A percentile compares a stretch with the other conserved stretches of the same genome.
phyloP scores from a whole-genome alignment of 495 filamentous ascomycete species.

The Aspergillus saccharolyticus region DNA sequence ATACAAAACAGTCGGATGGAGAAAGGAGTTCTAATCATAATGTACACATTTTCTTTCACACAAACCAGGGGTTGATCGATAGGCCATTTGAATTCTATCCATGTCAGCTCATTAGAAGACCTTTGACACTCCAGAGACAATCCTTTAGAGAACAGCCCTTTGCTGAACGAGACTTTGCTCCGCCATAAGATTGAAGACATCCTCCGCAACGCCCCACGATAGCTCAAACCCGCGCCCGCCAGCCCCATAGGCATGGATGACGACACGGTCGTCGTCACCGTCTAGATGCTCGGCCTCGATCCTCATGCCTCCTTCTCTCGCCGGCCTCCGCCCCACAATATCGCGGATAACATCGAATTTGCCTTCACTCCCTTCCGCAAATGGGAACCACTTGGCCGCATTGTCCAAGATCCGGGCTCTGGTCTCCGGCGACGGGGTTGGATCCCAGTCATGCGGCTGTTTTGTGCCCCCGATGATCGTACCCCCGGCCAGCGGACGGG shows the following conservation, averaged over 20 bases:
- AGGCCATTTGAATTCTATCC: too few relatives aligned
- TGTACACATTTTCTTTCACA: not conserved
- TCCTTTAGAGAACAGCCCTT: slow-evolving; percentile 26
- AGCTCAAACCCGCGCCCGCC: slow-evolving; percentile 55
- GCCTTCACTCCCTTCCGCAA: slow-evolving; percentile 29
- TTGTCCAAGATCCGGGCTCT: slow-evolving; percentile 43
- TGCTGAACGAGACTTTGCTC: slow-evolving; percentile 24
- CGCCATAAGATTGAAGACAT: slow-evolving; percentile 30
- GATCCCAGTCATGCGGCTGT: slow-evolving; percentile 52
- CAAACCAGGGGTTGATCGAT: not conserved
- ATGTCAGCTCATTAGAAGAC: too few relatives aligned
- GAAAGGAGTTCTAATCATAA: not conserved
- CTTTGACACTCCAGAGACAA: not conserved
- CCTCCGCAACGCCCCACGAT: slow-evolving; percentile 40
- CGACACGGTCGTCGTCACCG: slow-evolving; percentile 12
- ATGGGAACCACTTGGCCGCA: slow-evolving; percentile 42
- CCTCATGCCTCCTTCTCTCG: slow-evolving; percentile 40
- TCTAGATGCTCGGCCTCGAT: slow-evolving; percentile 35
- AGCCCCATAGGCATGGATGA: slow-evolving; percentile 61
- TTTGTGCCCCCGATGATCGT: slow-evolving; percentile 63
- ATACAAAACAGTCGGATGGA: not conserved
- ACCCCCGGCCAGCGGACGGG: slow-evolving; percentile 53
- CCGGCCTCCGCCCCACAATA: slow-evolving; percentile 42
- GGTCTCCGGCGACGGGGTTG: slow-evolving; percentile 41
- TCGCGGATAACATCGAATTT: slow-evolving; percentile 44